phyloP scores from a whole-genome alignment of 768 basidiomycete species.

The Agrocybe chaxingu region DNA sequence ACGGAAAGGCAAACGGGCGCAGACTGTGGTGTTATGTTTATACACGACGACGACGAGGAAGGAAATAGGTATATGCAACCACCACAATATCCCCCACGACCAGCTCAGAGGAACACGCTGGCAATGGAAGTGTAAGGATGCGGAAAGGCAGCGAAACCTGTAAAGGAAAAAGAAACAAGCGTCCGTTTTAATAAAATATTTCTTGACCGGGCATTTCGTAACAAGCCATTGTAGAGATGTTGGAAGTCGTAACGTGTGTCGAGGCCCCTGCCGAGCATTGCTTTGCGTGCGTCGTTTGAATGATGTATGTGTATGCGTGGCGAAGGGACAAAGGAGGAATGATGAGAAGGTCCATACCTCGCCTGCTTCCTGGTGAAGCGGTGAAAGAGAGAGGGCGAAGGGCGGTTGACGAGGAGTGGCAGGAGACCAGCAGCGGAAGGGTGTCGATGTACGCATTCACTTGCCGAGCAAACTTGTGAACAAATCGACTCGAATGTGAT shows the following conservation, averaged over 20 bases:
- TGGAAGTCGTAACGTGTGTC: conserved; percentile 18
- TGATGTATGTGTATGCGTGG: conserved; percentile 7
- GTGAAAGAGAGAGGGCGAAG: conserved; percentile 10
- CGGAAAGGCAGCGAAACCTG: conserved; percentile 11
- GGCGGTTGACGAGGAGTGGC: conserved; percentile 18
- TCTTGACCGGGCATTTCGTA: conserved; percentile 15
- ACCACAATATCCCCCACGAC: too few species aligned
- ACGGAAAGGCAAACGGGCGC: too few species aligned
- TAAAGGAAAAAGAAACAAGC: conserved; percentile 52
- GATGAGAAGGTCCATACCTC: conserved; percentile 1
- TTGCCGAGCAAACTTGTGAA: conserved; percentile 6
- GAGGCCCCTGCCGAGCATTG: conserved; percentile 12
- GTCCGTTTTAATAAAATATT: conserved; percentile 61
- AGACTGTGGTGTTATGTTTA: too few species aligned
- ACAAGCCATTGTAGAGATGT: conserved; percentile 19
- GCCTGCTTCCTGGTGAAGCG: conserved; percentile 13
- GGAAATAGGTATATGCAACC: conserved; percentile 1
- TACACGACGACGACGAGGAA: neutral
- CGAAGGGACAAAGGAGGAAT: conserved; percentile 12
- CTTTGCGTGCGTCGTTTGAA: conserved; percentile 8
- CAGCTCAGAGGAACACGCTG: conserved; percentile 1
- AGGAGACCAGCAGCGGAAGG: conserved; percentile 11
- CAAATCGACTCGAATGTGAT: conserved; percentile 35
- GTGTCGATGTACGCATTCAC: conserved; percentile 8
- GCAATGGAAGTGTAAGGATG: conserved; percentile 13